Evolutionary conservation across 2,329 filamentous ascomycete species (phyloP), one percentile per base, ranked within the genome.

Genomic region (Pleochaeta shiraiana): DNA sequence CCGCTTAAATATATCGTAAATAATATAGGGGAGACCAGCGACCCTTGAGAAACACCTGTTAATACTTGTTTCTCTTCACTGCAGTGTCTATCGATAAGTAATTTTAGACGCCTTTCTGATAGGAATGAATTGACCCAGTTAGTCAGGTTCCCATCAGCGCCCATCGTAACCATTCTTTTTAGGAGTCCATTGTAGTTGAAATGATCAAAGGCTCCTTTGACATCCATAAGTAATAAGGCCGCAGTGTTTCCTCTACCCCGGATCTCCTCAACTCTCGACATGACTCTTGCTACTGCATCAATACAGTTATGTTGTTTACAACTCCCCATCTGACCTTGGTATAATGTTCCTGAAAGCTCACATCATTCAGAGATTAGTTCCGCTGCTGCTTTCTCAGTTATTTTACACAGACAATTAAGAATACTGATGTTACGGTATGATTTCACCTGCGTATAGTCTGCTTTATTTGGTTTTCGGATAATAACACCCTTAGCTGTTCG

Each of bases 271-370:
- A 47, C 3, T 9, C 16, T n/a, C 9, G 43, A 16, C n/a, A 47
- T 47, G 9, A 47, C 43, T 47, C 43, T 2, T 19, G 37, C 59
- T 9, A 62, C 59, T 43, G 59, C 33, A 62, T 43, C 59, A 19
- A 62, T 62, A n/a, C 33, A 62, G 34, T 31, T 62, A 4, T n/a
- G 33, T 24, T 62, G 33, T 28, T 62, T 62, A n/a, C 59, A 34
- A 28, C 21, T 7, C 28, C 59, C 33, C 33, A 43, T 62, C 34
- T 62, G n/a, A 24, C 33, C 33, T 43, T 62, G 21, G 28, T 62
- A 34, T 24, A 62, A 39, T 26, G n/a, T 45, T 28, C 37, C 59
- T 12, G 14, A 6, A 24, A 43, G 59, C 24, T 62, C 33, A 21
- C 59, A 43, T 24, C 7, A 39, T 26, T 62, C 59, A 6, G 59